Evolutionary conservation across 2,329 filamentous ascomycete genomes (phyloP), one percentile per base, ranked within the genome.

Genomic region (Neospermospora avenae): DNA sequence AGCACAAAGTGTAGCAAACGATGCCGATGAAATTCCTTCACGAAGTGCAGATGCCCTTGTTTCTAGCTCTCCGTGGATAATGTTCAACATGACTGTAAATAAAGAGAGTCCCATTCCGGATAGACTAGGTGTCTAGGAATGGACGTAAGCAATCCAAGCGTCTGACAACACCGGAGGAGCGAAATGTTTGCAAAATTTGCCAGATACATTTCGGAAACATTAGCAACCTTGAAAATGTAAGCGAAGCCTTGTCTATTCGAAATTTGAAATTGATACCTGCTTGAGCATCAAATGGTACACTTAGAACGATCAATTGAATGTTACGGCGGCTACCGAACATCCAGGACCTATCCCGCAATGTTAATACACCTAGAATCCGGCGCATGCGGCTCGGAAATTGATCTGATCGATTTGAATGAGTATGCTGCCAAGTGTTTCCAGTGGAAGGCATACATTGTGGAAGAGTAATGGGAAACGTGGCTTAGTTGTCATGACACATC

Each of bases 171-270:
- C n/a, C n/a, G n/a, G n/a, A n/a, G n/a, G n/a, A n/a, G n/a, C n/a
- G n/a, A n/a, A 56, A 56, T 56, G 54, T 56, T 56, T 56, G 54
- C 41, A 37, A 56, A 56, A 56, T n/a, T 56, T 56, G 54, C 54
- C 22, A 46, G 22, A 35, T n/a, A 24, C 54, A 56, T 14, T 56
- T 56, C 41, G 54, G 37, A 56, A 56, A 25, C 42, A 28, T 41
- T 46, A 46, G 41, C 31, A 56, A 56, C 28, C 54, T 56, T 56
- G 22, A 56, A 37, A 28, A 56, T 46, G 41, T 56, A 56, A 56
- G 54, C 28, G 34, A 46, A 56, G 25, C 10, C 24, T 46, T 46
- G 1, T 31, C 28, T 37, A 22, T 14, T 48, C 41, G 7, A 46
- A 46, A 48, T 3, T 37, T 46, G 48, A 13, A 13, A 31, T 55